Conservation (phyloP, 2,329 filamentous ascomycete genomes). For the Aspergillus fumigatus region DNA sequence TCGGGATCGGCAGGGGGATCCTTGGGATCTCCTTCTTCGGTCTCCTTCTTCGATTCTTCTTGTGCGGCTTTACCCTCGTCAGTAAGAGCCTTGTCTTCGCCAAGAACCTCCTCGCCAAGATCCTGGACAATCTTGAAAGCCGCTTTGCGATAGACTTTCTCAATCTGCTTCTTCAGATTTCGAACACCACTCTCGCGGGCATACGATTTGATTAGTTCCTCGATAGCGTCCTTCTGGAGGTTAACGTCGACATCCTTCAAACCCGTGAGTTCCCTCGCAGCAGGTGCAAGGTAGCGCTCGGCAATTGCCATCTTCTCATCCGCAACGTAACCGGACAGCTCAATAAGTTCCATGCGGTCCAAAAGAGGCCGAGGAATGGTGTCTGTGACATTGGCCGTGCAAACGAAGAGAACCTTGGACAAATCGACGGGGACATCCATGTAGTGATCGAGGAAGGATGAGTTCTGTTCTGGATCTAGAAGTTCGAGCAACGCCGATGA, state of each 20-base stretch:
- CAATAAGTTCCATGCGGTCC: slow-evolving; percentile 96
- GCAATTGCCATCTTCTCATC: slow-evolving; percentile 99
- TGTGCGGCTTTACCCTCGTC: slow-evolving; percentile 77
- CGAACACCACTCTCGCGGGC: slow-evolving; percentile 95
- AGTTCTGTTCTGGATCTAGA: slow-evolving; percentile 95
- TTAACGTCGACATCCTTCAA: slow-evolving; percentile 85
- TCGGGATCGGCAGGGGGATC: slow-evolving; percentile 51
- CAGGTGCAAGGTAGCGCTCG: slow-evolving; percentile 83
- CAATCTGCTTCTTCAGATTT: slow-evolving; percentile 98
- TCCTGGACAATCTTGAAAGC: slow-evolving; percentile 96
- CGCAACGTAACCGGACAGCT: slow-evolving; percentile 90
- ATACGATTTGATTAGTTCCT: slow-evolving; percentile 97
- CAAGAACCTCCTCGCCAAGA: slow-evolving; percentile 75
- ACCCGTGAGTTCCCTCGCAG: slow-evolving; percentile 90
- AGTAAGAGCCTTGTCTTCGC: slow-evolving; percentile 77
- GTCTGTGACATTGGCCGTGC: slow-evolving; percentile 98
- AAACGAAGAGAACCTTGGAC: slow-evolving; percentile 96
- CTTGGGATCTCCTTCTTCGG: slow-evolving; percentile 59
- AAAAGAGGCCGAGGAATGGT: slow-evolving; percentile 91
- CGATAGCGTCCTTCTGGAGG: slow-evolving; percentile 81
- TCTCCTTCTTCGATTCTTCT: slow-evolving; percentile 51
- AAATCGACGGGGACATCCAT: slow-evolving; percentile 97
- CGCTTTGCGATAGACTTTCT: slow-evolving; percentile 97
- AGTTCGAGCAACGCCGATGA: slow-evolving; percentile 90
- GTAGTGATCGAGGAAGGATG: slow-evolving; percentile 95